Percentiles rank a stretch among this genome's conserved stretches.
phyloP scores from a whole-genome alignment of 441 rosid species.

The Flueggea neowawraea region DNA sequence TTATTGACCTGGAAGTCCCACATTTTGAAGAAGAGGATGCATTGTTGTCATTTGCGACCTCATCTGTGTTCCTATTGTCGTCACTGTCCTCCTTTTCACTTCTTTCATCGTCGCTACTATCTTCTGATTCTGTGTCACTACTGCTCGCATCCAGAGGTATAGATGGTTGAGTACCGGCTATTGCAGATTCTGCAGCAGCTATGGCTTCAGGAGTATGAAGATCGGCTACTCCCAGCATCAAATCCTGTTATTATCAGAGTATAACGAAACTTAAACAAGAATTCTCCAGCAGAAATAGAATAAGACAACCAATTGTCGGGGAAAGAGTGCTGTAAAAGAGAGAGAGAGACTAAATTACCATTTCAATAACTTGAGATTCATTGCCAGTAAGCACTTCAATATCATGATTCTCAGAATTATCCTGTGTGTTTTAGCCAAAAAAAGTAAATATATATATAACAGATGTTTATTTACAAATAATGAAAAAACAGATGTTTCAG shows the following conservation, averaged over 20 bases:
- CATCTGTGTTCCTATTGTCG: background rate
- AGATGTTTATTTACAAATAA: too few species aligned
- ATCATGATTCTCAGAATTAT: constrained; percentile 49
- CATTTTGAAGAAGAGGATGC: constrained; percentile 10
- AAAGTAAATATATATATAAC: too few species aligned
- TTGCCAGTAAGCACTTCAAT: constrained; percentile 64
- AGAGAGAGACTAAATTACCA: constrained; percentile 43
- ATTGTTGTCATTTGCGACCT: constrained; percentile 4
- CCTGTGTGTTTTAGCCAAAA: constrained; percentile 23
- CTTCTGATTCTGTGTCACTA: constrained; percentile 37
- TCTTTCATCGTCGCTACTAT: constrained; percentile 23
- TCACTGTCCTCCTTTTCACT: constrained; percentile 16
- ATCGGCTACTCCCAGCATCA: constrained; percentile 79
- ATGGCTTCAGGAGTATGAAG: constrained; percentile 82
- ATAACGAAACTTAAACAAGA: background rate
- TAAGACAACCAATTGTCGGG: background rate
- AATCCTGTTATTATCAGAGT: constrained; percentile 30
- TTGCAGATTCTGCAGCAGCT: constrained; percentile 71
- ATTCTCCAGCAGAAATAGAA: background rate
- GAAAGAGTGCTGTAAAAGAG: background rate
- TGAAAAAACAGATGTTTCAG: too few species aligned
- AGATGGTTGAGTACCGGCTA: constrained; percentile 32
- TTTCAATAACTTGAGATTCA: constrained; percentile 67
- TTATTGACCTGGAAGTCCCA: constrained; percentile 20
- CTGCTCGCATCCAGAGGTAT: constrained; percentile 24